These are phyloP conservation scores for Puccinia triticina DNA, from an alignment of 1,284 basidiomycete genomes.

Conservation along the genomic window DNA sequence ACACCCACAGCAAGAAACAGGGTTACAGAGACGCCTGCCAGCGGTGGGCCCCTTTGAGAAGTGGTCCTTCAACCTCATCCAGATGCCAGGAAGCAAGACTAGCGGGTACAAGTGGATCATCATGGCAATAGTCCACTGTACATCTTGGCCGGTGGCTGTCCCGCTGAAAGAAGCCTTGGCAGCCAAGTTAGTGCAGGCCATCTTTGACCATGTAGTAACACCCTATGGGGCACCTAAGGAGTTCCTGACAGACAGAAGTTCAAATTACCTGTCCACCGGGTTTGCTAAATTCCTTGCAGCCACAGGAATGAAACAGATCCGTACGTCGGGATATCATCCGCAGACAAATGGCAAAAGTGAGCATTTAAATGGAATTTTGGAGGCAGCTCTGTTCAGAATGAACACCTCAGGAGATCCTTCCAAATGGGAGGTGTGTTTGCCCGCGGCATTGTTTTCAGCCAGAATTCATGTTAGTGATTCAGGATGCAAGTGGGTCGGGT, in stretches of 20 bases:
- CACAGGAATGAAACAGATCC: background rate
- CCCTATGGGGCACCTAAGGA: background rate
- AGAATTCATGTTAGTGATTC: too few species aligned
- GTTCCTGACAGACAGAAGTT: background rate
- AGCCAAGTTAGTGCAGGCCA: background rate
- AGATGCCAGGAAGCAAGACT: background rate
- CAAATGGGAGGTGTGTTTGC: background rate
- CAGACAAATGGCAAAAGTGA: constrained; percentile 6
- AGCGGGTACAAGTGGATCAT: background rate
- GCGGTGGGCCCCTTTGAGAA: too few species aligned
- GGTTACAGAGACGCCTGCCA: background rate
- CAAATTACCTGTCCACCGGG: constrained; percentile 5
- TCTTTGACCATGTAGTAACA: background rate
- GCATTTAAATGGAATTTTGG: constrained; percentile 1
- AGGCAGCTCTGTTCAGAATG: background rate
- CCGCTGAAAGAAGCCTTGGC: constrained; percentile 2
- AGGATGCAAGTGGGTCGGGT: too few species aligned
- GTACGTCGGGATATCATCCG: constrained; percentile 5
- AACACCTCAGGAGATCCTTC: background rate
- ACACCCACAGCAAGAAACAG: background rate
- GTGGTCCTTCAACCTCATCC: background rate
- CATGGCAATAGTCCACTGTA: background rate
- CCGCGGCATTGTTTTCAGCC: background rate
- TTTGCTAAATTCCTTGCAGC: background rate
- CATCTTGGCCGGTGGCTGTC: constrained; percentile 3